Conservation (phyloP, 495 filamentous ascomycete genomes). For the Aspergillus biplanus region DNA sequence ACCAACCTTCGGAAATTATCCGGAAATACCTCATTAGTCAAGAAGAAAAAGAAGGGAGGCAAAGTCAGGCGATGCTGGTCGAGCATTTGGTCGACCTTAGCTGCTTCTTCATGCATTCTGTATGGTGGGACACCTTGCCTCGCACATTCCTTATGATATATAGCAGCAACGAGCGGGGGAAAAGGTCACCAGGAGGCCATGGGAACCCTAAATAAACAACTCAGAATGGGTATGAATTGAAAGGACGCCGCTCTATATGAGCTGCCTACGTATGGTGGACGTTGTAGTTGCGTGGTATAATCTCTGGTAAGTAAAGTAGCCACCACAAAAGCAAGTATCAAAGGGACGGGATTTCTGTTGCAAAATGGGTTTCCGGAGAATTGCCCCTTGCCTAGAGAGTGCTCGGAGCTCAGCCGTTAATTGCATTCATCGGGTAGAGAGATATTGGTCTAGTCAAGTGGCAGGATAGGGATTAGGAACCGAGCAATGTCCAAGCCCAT, state of each 20-base stretch:
- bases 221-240: background rate
- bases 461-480: background rate
- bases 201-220: background rate
- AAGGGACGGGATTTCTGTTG: background rate
- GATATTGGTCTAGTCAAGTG: background rate
- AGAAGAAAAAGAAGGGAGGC: slow-evolving; percentile 10
- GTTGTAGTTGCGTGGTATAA: background rate
- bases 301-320: background rate
- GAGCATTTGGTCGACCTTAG: slow-evolving; percentile 12
- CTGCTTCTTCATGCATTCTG: slow-evolving; percentile 27
- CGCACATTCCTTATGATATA: slow-evolving; percentile 25
- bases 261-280: too few relatives aligned
- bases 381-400: slow-evolving; percentile 22
- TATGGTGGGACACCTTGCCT: slow-evolving; percentile 18
- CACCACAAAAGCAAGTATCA: background rate
- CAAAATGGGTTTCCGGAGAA: slow-evolving; percentile 8
- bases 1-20: slow-evolving; percentile 23
- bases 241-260: too few relatives aligned
- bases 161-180: background rate
- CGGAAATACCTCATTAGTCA: slow-evolving; percentile 21
- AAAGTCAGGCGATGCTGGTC: slow-evolving; percentile 26
- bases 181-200: background rate
- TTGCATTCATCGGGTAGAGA: slow-evolving; percentile 3
- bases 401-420: slow-evolving; percentile 1
- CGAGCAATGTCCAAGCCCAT: slow-evolving; percentile 12